A percentile compares a stretch with the other conserved stretches of the same genome.
These are phyloP conservation scores for Mrakia gelida DNA, from an alignment of 768 basidiomycete species.

Conservation along the genomic window DNA sequence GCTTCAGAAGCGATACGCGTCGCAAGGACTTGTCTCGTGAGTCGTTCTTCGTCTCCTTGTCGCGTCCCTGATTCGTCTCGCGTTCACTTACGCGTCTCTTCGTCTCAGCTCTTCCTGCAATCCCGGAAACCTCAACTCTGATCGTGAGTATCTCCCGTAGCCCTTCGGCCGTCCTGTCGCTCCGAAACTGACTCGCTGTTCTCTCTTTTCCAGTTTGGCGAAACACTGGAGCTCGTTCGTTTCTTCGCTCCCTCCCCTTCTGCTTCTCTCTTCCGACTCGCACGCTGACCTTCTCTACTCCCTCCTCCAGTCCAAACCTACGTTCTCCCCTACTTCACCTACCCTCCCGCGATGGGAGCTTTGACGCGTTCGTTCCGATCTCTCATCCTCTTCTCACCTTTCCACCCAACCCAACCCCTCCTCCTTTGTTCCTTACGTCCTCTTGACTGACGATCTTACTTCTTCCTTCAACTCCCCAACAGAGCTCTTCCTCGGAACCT, in stretches of 20 bases:
- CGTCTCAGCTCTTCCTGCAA: slow-evolving; percentile 10
- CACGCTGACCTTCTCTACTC: neutral
- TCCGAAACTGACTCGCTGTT: neutral
- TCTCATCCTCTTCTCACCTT: neutral
- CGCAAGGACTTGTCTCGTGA: slow-evolving; percentile 27
- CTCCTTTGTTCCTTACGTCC: no score
- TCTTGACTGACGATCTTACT: no score
- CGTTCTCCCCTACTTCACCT: no score
- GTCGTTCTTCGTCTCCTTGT: no score
- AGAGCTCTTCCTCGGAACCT: slow-evolving; percentile 32
- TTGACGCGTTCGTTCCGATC: neutral
- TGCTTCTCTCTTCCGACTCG: neutral
- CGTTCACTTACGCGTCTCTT: no score
- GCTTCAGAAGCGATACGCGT: slow-evolving; percentile 23
- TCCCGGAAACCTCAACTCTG: slow-evolving; percentile 31
- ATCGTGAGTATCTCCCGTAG: neutral
- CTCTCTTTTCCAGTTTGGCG: neutral
- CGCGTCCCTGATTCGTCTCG: no score
- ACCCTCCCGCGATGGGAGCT: no score
- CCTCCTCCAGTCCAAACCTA: no score
- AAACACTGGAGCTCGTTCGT: neutral
- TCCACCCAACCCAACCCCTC: neutral
- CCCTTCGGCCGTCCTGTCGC: neutral
- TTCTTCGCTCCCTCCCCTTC: neutral
- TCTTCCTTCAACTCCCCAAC: no score